phyloP scores from a whole-genome alignment of 1,284 basidiomycete genomes.

The Meira nashicola region DNA sequence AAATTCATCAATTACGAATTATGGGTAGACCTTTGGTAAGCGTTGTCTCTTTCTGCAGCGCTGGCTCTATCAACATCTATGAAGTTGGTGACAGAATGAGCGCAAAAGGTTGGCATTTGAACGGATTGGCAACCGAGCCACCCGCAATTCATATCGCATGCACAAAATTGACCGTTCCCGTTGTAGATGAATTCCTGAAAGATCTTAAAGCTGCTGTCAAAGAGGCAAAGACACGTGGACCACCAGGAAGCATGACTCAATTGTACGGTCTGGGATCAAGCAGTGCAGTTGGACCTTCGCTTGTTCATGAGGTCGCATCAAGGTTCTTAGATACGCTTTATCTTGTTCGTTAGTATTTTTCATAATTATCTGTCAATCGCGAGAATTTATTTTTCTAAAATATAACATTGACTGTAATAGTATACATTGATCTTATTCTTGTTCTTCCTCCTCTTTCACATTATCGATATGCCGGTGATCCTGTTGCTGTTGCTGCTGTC shows the following conservation, averaged over 20 bases:
- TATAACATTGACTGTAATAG: not conserved
- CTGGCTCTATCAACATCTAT: slow-evolving; percentile 62
- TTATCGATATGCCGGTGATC: not conserved
- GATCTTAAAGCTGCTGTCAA: slow-evolving; percentile 72
- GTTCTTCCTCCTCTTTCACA: not conserved
- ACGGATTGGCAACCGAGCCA: slow-evolving; percentile 68
- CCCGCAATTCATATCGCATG: slow-evolving; percentile 87
- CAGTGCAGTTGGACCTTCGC: slow-evolving; percentile 77
- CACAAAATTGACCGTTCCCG: slow-evolving; percentile 73
- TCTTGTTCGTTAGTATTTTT: not conserved
- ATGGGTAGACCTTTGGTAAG: slow-evolving; percentile 84
- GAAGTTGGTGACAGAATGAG: slow-evolving; percentile 87
- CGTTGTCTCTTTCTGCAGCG: slow-evolving; percentile 80
- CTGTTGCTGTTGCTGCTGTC: not conserved
- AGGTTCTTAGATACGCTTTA: slow-evolving; percentile 49
- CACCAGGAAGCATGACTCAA: slow-evolving; percentile 40
- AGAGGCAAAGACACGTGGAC: slow-evolving; percentile 19
- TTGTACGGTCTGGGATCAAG: slow-evolving; percentile 72
- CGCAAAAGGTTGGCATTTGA: slow-evolving; percentile 72
- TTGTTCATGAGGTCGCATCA: slow-evolving; percentile 77
- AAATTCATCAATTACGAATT: slow-evolving; percentile 70
- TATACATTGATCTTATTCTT: not conserved
- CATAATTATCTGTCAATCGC: too few species aligned
- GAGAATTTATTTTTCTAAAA: not conserved
- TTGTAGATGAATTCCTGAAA: slow-evolving; percentile 70